Evolutionary conservation across 768 basidiomycete genomes (phyloP), one percentile per base, ranked within the genome.

Genomic region (Tricholoma terreum): DNA sequence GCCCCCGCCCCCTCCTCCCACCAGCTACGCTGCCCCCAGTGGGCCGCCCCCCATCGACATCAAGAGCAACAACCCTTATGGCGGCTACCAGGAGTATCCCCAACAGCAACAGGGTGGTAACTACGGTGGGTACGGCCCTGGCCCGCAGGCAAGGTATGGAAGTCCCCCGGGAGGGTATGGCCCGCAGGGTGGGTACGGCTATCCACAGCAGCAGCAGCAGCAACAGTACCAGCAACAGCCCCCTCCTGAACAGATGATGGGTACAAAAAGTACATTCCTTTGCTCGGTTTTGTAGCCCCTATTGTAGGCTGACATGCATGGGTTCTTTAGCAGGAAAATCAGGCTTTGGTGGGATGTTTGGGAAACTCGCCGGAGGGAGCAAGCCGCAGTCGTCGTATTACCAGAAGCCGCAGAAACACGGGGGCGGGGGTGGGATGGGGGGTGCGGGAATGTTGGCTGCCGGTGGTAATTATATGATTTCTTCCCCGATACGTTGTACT

Each of bases 341-440:
- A 36, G 38, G 19, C 17, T 45, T 54, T 24, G 56, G 56, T 55
- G 65, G 67, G 3, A 24, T 64, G 3, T 48, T 67, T 3, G 63
- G 64, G 24, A 61, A 60, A 4, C 38, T 63, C 27, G 62, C 65
- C 45, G 65, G 65, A 11, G 24, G 24, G 24, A 27, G 24, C 24
- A 27, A 27, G 24, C 24, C 24, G 10, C 66, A 72, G 1, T 77
- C n/a, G n/a, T n/a, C n/a, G n/a, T n/a, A 79, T 36, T 67, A 76
- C 46, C 67, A 73, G 48, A 64, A 68, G 14, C 73, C 66, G 38
- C 76, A 72, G 8, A 76, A 79, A 68, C 82, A 76, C 63, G 67
- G 64, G 38, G 31, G 19, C 55, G 83, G 83, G 9, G 71, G 75
- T 38, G 83, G 84, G 11, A 70, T 80, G 71, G 84, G 85, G 24